These are phyloP conservation scores for Sugiyamaella mastotermitis DNA, from an alignment of 805 yeast species.

Conservation along the genomic window DNA sequence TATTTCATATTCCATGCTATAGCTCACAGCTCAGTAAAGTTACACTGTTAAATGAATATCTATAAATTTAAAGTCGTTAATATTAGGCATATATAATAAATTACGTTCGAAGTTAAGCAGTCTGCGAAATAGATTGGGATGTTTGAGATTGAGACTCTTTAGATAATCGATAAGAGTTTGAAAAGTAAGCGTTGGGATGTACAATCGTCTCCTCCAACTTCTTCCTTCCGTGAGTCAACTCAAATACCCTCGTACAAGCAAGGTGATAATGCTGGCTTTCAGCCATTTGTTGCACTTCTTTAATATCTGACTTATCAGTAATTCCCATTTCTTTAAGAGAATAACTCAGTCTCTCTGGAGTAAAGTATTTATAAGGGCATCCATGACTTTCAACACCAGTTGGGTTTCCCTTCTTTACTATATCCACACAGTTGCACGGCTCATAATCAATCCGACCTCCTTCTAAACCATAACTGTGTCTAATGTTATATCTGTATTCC, in stretches of 20 bases:
- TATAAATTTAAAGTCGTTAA: too few relatives aligned
- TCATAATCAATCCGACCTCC: constrained; percentile 82
- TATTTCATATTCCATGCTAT: too few relatives aligned
- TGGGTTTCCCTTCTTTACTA: constrained; percentile 52
- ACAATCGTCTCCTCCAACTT: constrained; percentile 47
- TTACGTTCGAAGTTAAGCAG: too few relatives aligned
- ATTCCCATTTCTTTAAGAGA: constrained; percentile 62
- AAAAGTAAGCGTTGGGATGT: constrained; percentile 87
- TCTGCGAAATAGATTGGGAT: too few relatives aligned
- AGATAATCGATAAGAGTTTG: constrained; percentile 34
- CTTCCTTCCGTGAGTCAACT: constrained; percentile 46
- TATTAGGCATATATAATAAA: too few relatives aligned
- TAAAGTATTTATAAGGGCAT: constrained; percentile 82
- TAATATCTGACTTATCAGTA: constrained; percentile 47
- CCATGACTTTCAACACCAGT: constrained; percentile 76
- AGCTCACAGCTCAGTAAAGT: too few relatives aligned
- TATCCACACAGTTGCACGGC: constrained; percentile 80
- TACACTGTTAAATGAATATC: too few relatives aligned
- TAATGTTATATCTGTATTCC: constrained; percentile 80
- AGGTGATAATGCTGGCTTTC: constrained; percentile 61
- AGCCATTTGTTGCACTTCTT: constrained; percentile 61
- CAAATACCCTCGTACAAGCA: constrained; percentile 89
- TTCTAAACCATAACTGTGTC: constrained; percentile 87
- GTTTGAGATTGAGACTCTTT: too few relatives aligned
- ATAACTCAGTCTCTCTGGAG: constrained; percentile 52